Evolutionary conservation across 805 yeast species (phyloP).

Genomic region (Wickerhamiella vanderwaltii): DNA sequence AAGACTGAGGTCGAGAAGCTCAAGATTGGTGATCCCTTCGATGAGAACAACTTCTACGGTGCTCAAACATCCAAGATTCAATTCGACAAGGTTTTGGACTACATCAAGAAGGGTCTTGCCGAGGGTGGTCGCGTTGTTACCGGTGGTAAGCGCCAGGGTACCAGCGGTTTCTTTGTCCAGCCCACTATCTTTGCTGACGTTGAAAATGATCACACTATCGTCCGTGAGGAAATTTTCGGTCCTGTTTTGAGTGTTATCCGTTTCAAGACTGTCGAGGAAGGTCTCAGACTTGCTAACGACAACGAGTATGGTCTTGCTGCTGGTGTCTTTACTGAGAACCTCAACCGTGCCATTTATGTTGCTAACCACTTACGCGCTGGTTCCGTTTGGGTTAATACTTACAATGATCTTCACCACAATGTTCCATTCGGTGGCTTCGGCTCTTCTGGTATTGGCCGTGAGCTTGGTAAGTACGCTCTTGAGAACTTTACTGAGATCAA

Average conservation of each 20-base stretch:
- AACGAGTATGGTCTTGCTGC: constrained; percentile 65
- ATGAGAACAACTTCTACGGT: constrained; percentile 69
- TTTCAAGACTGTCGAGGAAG: constrained; percentile 76
- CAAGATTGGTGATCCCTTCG: constrained; percentile 77
- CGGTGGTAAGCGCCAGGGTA: constrained; percentile 72
- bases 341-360: constrained; percentile 64
- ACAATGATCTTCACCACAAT: constrained; percentile 50
- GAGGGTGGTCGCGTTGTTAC: constrained; percentile 77
- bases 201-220: constrained; percentile 57
- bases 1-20: constrained; percentile 37
- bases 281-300: constrained; percentile 63
- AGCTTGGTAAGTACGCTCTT: constrained; percentile 64
- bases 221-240: constrained; percentile 86
- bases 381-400: constrained; percentile 70
- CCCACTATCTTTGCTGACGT: constrained; percentile 87
- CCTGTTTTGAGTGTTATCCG: constrained; percentile 80
- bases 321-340: constrained; percentile 69
- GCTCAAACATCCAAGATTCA: constrained; percentile 81
- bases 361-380: constrained; percentile 72
- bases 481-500: constrained; percentile 60
- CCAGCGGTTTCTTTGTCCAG: constrained; percentile 36
- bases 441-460: constrained; percentile 70
- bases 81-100: constrained; percentile 61
- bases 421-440: constrained; percentile 78
- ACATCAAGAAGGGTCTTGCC: constrained; percentile 60